phyloP scores from a whole-genome alignment of 2,329 filamentous ascomycete genomes.

The Emergomyces pasteurianus region DNA sequence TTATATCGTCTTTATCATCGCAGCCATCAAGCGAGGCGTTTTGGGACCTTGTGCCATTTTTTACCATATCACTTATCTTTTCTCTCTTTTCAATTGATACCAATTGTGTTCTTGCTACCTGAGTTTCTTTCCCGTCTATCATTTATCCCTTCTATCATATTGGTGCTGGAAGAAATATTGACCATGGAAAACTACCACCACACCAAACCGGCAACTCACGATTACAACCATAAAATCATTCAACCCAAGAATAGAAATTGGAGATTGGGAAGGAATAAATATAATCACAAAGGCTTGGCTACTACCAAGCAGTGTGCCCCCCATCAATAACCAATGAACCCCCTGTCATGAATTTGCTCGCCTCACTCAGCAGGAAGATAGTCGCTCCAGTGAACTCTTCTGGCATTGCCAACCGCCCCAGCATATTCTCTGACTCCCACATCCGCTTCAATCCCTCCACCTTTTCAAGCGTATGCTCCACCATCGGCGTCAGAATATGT shows the following conservation, averaged over 20 bases:
- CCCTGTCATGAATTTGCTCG: constrained; percentile 58
- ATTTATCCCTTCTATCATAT: not conserved
- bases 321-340: constrained; percentile 59
- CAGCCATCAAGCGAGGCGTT: constrained; percentile 1
- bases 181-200: not conserved
- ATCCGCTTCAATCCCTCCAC: constrained; percentile 48
- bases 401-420: constrained; percentile 41
- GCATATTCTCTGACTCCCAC: constrained; percentile 38
- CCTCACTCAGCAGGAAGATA: constrained; percentile 54
- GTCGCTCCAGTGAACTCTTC: constrained; percentile 53
- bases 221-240: not conserved
- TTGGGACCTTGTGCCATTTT: not conserved
- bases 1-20: not conserved
- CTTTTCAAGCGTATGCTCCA: constrained; percentile 61
- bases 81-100: not conserved
- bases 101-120: not conserved
- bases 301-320: constrained; percentile 45
- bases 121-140: not conserved
- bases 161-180: not conserved
- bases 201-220: not conserved
- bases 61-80: not conserved
- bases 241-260: not conserved
- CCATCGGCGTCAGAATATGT: constrained; percentile 57
- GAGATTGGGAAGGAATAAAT: too few relatives aligned
- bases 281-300: too few relatives aligned